Conservation (phyloP, 352 stramenopile species). For the Phytophthora hibernalis region DNA sequence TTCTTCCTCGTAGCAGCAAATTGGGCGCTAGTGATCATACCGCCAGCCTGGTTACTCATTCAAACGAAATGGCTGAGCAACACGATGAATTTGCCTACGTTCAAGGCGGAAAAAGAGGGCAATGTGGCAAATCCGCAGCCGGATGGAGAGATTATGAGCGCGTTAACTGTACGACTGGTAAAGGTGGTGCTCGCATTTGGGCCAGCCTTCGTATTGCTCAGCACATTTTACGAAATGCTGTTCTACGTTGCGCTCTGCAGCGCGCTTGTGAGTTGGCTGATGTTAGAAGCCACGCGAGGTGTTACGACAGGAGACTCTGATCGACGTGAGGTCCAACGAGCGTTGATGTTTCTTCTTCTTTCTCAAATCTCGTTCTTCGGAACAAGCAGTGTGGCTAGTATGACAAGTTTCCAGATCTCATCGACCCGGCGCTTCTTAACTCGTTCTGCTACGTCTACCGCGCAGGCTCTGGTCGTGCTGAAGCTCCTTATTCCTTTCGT, state of each 20-base stretch:
- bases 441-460: slow-evolving; percentile 64
- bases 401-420: slow-evolving; percentile 83
- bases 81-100: background rate
- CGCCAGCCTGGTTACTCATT: slow-evolving; percentile 39
- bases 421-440: slow-evolving; percentile 81
- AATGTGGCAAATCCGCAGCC: slow-evolving; percentile 26
- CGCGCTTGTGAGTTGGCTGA: slow-evolving; percentile 63
- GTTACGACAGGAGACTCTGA: slow-evolving; percentile 1
- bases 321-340: slow-evolving; percentile 52
- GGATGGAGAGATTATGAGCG: background rate
- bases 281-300: slow-evolving; percentile 45
- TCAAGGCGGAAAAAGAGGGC: slow-evolving; percentile 11
- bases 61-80: slow-evolving; percentile 21
- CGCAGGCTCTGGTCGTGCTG: slow-evolving; percentile 68
- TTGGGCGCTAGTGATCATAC: slow-evolving; percentile 50
- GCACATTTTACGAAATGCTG: slow-evolving; percentile 78
- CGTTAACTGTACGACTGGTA: slow-evolving; percentile 44
- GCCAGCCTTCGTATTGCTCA: slow-evolving; percentile 69
- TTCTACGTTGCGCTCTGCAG: slow-evolving; percentile 68
- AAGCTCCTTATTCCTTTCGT: slow-evolving; percentile 84
- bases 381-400: slow-evolving; percentile 82
- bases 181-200: slow-evolving; percentile 58
- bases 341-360: slow-evolving; percentile 76
- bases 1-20: slow-evolving; percentile 50
- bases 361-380: slow-evolving; percentile 87